Evolutionary conservation across 2,329 filamentous ascomycete species (phyloP).

Genomic region (Neoascochyta sp.): DNA sequence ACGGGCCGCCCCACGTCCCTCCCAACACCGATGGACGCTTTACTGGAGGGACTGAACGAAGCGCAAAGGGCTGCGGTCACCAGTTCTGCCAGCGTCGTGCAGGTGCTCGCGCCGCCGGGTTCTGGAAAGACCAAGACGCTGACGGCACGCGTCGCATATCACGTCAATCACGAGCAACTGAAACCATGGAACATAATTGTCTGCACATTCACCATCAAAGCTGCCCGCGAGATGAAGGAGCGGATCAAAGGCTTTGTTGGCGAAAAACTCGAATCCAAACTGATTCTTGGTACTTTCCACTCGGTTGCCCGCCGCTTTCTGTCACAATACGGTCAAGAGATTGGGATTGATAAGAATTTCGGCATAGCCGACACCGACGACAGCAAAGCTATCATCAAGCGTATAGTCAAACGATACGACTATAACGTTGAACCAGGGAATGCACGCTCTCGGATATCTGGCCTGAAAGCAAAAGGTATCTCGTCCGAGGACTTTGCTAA

Average conservation of each 20-base stretch:
- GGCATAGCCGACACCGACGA: constrained; percentile 86
- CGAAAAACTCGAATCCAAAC: constrained; percentile 65
- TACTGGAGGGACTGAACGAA: constrained; percentile 61
- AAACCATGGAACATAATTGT: constrained; percentile 86
- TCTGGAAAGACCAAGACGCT: constrained; percentile 94
- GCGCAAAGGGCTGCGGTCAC: constrained; percentile 64
- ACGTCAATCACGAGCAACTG: constrained; percentile 68
- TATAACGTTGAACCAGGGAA: constrained; percentile 65
- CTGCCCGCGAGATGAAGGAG: constrained; percentile 88
- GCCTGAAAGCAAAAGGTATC: constrained; percentile 56
- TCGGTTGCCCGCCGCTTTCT: constrained; percentile 86
- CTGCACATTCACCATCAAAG: constrained; percentile 96
- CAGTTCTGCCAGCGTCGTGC: constrained; percentile 56
- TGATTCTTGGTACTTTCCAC: constrained; percentile 92
- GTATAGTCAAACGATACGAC: constrained; percentile 73
- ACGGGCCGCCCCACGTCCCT: constrained; percentile 11
- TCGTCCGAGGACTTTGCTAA: constrained; percentile 43
- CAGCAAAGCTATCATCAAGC: constrained; percentile 71
- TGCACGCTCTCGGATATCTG: constrained; percentile 71
- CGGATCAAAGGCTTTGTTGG: constrained; percentile 80
- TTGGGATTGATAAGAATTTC: constrained; percentile 79
- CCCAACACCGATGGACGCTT: constrained; percentile 46
- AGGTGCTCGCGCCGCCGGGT: constrained; percentile 61
- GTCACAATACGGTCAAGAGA: constrained; percentile 75
- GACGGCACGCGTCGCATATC: constrained; percentile 85